Evolutionary conservation across 202 grass and related monocot genomes (phyloP), one percentile per base, ranked within the genome.

Genomic region (Alloteropsis angusta): DNA sequence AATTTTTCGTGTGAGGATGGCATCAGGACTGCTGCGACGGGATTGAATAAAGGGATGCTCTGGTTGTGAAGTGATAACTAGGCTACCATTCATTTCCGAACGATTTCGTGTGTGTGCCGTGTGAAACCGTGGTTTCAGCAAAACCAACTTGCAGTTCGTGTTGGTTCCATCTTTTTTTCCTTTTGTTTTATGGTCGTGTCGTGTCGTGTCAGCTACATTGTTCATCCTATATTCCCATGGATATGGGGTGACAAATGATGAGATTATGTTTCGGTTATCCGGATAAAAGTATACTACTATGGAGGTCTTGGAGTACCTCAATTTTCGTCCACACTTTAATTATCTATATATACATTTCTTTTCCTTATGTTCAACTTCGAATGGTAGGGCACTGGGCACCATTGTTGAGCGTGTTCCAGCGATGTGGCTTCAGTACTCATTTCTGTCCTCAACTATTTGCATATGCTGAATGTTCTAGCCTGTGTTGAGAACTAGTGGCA

Each of bases 101-200:
- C 43, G 2, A 84, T 88, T 80, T 88, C 61, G 28, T 91, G 44
- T 83, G 42, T 50, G 57, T 6, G 18, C 65, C 34, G 21, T 68
- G 22, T 85, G 87, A 87, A 88, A 87, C 74, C 45, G 47, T 74
- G 87, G 91, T 93, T 93, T 93, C 91, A 80, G 53, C 36, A 59
- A 59, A 74, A 68, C 41, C 77, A 80, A n/a, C 75, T 53, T 72
- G 23, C 18, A 59, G 55, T 77, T 70, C 1, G 26, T 55, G 10
- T 75, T 2, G 9, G 48, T 68, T 60, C 17, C 59, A 2, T 50
- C 21, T 54, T 60, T 62, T 59, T 16, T 14, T 7, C 1, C 15
- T 5, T 8, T 68, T 58, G 30, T 23, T 11, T 30, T 58, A 0
- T 38, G 36, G 19, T 72, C 1, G 4, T 79, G 9, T 47, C 4